Evolutionary conservation across 331 rosid genomes (phyloP).

Genomic region (Acacia pycnantha): DNA sequence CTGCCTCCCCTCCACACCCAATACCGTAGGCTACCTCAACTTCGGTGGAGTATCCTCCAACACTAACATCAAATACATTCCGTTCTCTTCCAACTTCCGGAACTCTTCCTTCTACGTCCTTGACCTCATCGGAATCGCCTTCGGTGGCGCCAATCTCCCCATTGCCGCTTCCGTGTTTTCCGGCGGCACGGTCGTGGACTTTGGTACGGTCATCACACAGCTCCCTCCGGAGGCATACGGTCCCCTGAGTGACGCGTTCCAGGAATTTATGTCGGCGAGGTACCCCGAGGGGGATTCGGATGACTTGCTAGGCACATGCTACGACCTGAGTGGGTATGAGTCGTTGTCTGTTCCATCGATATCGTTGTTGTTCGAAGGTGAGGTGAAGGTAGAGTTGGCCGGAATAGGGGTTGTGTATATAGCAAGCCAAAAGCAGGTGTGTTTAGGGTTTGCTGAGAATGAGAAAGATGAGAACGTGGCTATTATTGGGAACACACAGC

Average conservation of each 20-base stretch:
- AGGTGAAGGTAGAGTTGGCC: constrained; percentile 33
- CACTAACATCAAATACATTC: constrained; percentile 41
- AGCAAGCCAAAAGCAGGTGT: constrained; percentile 31
- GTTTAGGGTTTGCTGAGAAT: constrained; percentile 65
- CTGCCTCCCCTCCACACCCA: constrained; percentile 65
- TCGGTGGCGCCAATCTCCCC: constrained; percentile 33
- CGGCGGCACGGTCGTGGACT: constrained; percentile 63
- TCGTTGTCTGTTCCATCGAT: constrained; percentile 36
- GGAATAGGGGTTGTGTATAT: constrained; percentile 29
- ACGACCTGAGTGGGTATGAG: constrained; percentile 41
- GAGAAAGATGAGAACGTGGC: constrained; percentile 36
- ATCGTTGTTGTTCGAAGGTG: constrained; percentile 37
- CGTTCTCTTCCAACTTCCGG: constrained; percentile 30
- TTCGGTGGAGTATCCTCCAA: constrained; percentile 33
- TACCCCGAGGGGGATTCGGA: background rate
- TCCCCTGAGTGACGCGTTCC: constrained; percentile 40
- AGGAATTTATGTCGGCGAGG: background rate
- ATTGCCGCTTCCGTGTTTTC: constrained; percentile 46
- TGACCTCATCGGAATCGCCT: constrained; percentile 34
- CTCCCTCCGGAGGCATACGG: constrained; percentile 61
- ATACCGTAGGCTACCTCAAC: constrained; percentile 49
- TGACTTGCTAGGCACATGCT: constrained; percentile 65
- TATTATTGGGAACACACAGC: constrained; percentile 77
- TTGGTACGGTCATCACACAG: constrained; percentile 72
- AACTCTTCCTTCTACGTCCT: constrained; percentile 49